A percentile compares a stretch with the other conserved stretches of the same genome.
Evolutionary conservation across 1,139 yeast genomes (phyloP).

Genomic region (Sugiyamaella japonica): DNA sequence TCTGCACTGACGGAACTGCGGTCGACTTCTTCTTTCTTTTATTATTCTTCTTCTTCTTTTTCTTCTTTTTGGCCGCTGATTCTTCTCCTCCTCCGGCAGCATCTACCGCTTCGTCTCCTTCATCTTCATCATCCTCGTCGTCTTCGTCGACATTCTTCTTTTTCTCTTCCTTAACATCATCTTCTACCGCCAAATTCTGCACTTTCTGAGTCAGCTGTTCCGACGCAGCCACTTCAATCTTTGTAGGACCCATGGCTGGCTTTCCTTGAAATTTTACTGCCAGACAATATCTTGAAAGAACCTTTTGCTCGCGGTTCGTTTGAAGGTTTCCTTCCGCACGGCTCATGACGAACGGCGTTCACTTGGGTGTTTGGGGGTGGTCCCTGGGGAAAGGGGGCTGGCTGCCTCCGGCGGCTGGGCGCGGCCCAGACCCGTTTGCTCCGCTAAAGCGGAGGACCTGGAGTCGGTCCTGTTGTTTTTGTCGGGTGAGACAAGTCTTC

Average conservation of each 20-base stretch:
- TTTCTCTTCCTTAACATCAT: neutral
- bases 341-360: too few species aligned
- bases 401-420: too few species aligned
- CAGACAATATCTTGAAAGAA: too few species aligned
- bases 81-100: constrained; percentile 25
- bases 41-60: constrained; percentile 53
- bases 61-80: constrained; percentile 41
- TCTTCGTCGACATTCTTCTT: constrained; percentile 1
- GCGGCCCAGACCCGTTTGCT: too few species aligned
- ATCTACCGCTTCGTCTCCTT: constrained; percentile 25
- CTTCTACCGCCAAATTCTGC: constrained; percentile 18
- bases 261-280: neutral
- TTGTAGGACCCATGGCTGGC: constrained; percentile 10
- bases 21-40: constrained; percentile 41
- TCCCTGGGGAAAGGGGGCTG: too few species aligned
- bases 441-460: too few species aligned
- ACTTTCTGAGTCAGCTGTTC: constrained; percentile 22
- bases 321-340: neutral
- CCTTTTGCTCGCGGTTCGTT: neutral
- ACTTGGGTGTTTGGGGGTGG: too few species aligned
- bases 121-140: constrained; percentile 17
- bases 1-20: constrained; percentile 33
- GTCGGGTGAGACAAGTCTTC: too few species aligned
- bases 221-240: neutral
- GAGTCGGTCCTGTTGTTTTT: too few species aligned